A percentile compares a stretch with the other conserved stretches of the same genome.
These are phyloP conservation scores for Tetraselmis chui DNA, from an alignment of 139 green algal genomes.

Conservation along the genomic window DNA sequence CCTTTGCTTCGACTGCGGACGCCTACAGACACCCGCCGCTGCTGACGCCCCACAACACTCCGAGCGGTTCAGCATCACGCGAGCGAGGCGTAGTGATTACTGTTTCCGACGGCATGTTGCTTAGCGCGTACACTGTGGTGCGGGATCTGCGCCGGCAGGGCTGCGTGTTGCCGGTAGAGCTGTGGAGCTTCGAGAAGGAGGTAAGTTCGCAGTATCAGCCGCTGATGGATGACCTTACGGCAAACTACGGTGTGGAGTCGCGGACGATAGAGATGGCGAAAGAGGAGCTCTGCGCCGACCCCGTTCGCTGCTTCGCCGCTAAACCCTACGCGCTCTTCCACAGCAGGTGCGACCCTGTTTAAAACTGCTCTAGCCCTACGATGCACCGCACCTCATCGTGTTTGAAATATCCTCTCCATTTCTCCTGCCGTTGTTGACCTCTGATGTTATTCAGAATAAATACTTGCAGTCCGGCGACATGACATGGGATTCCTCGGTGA, in stretches of 20 bases:
- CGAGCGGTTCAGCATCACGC: too few relatives aligned
- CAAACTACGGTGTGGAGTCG: background rate
- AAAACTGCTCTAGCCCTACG: too few relatives aligned
- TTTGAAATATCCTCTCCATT: too few relatives aligned
- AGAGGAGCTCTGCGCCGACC: background rate
- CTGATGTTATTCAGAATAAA: too few relatives aligned
- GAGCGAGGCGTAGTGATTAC: background rate
- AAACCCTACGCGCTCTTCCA: background rate
- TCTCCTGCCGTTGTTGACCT: too few relatives aligned
- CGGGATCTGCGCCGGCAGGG: conserved; percentile 14
- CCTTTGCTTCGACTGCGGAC: background rate
- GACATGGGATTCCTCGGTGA: too few relatives aligned
- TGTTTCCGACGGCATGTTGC: background rate
- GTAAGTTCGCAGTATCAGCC: background rate
- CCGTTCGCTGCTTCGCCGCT: background rate
- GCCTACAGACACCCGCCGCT: background rate
- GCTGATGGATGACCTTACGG: background rate
- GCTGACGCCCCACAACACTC: background rate
- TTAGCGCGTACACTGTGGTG: background rate
- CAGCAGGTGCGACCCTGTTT: too few relatives aligned
- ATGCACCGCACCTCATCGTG: too few relatives aligned
- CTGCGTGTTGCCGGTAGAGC: conserved; percentile 39
- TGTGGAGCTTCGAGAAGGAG: conserved; percentile 20
- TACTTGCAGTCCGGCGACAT: too few relatives aligned
- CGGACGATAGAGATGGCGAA: background rate